phyloP scores from a whole-genome alignment of 805 yeast species.

The Zygotorulaspora danielsina region DNA sequence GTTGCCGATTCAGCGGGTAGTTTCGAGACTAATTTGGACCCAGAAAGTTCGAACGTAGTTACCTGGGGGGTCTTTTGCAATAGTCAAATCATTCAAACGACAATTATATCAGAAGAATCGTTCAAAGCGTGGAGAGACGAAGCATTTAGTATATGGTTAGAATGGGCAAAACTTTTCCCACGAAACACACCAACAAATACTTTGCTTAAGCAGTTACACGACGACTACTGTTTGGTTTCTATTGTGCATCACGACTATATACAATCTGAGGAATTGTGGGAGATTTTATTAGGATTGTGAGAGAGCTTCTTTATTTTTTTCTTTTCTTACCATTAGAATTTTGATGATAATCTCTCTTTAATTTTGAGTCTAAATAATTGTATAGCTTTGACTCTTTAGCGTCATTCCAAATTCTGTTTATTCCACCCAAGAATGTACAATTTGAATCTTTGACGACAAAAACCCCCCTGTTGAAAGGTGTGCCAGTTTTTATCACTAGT shows the following conservation, averaged over 20 bases:
- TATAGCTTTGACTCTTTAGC: slow-evolving; percentile 33
- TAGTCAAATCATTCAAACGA: slow-evolving; percentile 84
- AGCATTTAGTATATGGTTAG: slow-evolving; percentile 84
- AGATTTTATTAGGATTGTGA: slow-evolving; percentile 39
- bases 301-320: slow-evolving; percentile 9
- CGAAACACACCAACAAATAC: slow-evolving; percentile 48
- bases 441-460: slow-evolving; percentile 32
- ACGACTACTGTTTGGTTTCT: slow-evolving; percentile 71
- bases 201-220: slow-evolving; percentile 57
- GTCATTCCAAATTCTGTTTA: slow-evolving; percentile 39
- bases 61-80: slow-evolving; percentile 98
- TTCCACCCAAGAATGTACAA: slow-evolving; percentile 39
- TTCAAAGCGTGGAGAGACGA: slow-evolving; percentile 96
- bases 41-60: slow-evolving; percentile 66
- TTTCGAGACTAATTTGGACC: slow-evolving; percentile 57
- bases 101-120: slow-evolving; percentile 87
- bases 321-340: slow-evolving; percentile 15
- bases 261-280: slow-evolving; percentile 75
- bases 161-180: slow-evolving; percentile 83
- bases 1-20: slow-evolving; percentile 58
- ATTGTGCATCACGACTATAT: slow-evolving; percentile 81
- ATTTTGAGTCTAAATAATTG: slow-evolving; percentile 29
- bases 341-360: slow-evolving; percentile 18
- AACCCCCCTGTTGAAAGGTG: slow-evolving; percentile 47
- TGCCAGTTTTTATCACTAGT: slow-evolving; percentile 46